Base-by-base conservation (phyloP, 805 yeast species). In the Barnettozyma wickerhamii region DNA sequence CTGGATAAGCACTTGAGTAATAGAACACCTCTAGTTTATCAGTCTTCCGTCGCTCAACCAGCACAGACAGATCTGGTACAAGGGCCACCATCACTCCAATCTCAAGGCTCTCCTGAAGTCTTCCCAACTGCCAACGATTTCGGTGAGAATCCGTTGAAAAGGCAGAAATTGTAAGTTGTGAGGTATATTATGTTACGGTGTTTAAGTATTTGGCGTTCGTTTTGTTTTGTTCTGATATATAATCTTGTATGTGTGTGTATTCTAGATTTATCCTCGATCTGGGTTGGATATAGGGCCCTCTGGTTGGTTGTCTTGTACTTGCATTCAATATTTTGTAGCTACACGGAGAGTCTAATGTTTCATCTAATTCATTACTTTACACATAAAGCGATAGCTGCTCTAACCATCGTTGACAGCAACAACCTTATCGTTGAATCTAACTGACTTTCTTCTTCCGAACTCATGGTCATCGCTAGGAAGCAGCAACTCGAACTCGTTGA, bases 1-100 rank as follows among this genome's bases (percentile, higher is more conserved):
- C 65, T 91, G 40, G 80, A 84, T 48, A 84, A 89, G 52, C 88
- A 85, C 58, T 68, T 84, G 39, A 72, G 76, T 42, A 69, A 74
- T 23, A 66, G 72, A 41, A 55, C 64, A 3, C 75, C 75, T 6
- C 45, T 63, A 41, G 18, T 44, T 10, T 46, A 51, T 35, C 59
- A 53, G 32, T 32, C 42, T 7, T 19, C 18, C 14, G 20, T n/a
- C 5, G 19, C 9, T 14, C 34, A 15, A 24, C 27, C 37, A 23
- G 17, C 32, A 3, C 35, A 12, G 3, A 9, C 9, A 23, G 26
- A 23, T 12, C 26, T n/a, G 20, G 15, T 14, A 10, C 33, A 30
- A 27, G 30, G 7, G 9, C 30, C 12, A 14, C 30, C 30, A 13
- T 14, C 7, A 14, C 30, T 27, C 12, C 42, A 40, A 23, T 13